Percentiles rank a stretch among this genome's conserved stretches.
Evolutionary conservation across 345 rosid species (phyloP).

Genomic region (Ricinus communis): DNA sequence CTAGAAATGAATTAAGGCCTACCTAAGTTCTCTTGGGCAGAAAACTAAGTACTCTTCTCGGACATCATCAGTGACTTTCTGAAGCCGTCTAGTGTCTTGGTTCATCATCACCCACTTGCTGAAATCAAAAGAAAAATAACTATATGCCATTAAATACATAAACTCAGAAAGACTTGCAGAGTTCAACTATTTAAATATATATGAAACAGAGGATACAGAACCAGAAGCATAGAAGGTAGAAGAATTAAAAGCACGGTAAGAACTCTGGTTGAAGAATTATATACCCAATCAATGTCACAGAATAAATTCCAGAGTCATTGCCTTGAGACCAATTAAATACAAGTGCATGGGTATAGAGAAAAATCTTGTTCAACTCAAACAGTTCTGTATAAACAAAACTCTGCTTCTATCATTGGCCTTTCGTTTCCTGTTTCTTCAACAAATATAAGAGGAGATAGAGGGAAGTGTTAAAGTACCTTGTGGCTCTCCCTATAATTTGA

Average conservation of each 20-base stretch:
- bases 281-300: background rate
- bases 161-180: background rate
- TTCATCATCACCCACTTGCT: constrained; percentile 99
- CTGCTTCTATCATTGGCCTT: background rate
- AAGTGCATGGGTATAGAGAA: background rate
- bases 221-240: too few relatives aligned
- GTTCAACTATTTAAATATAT: background rate
- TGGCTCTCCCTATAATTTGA: constrained; percentile 89
- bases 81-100: constrained; percentile 86
- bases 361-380: background rate
- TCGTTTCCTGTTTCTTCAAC: background rate
- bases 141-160: constrained; percentile 8
- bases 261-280: background rate
- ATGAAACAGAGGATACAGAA: background rate
- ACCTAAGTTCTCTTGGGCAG: constrained; percentile 80
- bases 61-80: constrained; percentile 83
- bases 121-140: constrained; percentile 28
- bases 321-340: background rate
- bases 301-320: background rate
- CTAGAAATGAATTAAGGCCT: constrained; percentile 8
- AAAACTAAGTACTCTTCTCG: constrained; percentile 72
- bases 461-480: constrained; percentile 50
- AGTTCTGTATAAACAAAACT: background rate
- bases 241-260: too few relatives aligned
- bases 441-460: background rate